Base-by-base conservation (phyloP, 169 alveolate genomes). In the Plasmodium knowlesi region DNA sequence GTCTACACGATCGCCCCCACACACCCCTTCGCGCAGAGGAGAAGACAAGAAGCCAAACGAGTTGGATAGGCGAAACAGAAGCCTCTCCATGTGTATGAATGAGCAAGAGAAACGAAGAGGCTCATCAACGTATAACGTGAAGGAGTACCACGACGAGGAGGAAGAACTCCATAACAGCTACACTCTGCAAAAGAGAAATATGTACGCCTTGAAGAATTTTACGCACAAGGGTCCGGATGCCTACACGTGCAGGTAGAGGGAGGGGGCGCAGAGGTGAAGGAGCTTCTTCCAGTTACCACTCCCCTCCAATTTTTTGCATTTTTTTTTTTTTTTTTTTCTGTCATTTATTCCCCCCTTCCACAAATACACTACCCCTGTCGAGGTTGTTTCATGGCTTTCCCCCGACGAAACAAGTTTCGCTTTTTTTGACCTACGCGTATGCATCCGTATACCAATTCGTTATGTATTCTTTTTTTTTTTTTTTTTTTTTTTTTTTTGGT, bases 1-100 rank as follows among this genome's bases (percentile, higher is more conserved):
- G 79, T 5, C 39, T n/a, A 39, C 1, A 32, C 39, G 5, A 32
- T 32, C 39, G 39, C 28, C 70, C 80, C 82, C 19, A n/a, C n/a
- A n/a, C n/a, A n/a, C n/a, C n/a, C n/a, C n/a, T n/a, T n/a, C 41
- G 79, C 39, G 94, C 82, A 79, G 76, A 79, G 32, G 37, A 34
- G 53, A 85, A 50, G 43, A 12, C n/a, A 74, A 43, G 54, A 88
- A 89, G 25, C 25, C 83, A 8, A 89, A 61, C 39, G 89, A 89
- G n/a, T 32, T 25, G 22, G 82, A 39, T 41, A 79, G 94, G 41
- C 89, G 94, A 12, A 89, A 89, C 46, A 89, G 89, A 89, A 89
- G 94, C 39, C 12, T 89, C 76, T 54, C 89, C 32, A 61, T 43
- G 41, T 89, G 94, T 12, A 67, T 79, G 34, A 89, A 89, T 34